Percentiles rank a stretch among this genome's conserved stretches.
Evolutionary conservation across 2,329 filamentous ascomycete species (phyloP).

Genomic region (Fusarium sp.): DNA sequence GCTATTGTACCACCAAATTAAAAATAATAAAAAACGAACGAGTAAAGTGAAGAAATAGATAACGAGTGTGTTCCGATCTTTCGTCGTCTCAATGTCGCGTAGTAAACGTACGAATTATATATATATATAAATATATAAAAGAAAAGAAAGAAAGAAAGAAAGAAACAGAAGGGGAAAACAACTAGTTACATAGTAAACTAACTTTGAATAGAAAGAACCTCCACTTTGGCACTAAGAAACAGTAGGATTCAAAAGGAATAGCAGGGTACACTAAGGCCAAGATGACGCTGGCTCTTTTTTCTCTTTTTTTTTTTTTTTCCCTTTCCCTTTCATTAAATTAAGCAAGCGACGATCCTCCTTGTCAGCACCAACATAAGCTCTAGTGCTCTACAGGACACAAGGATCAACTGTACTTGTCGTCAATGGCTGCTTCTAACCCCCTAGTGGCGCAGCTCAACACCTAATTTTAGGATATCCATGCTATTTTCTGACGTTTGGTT

Average conservation of each 20-base stretch:
- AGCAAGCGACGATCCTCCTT: constrained; percentile 17
- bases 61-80: not conserved
- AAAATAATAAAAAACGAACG: constrained; percentile 4
- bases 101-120: too few species aligned
- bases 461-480: constrained; percentile 20
- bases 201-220: not conserved
- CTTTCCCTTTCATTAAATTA: constrained; percentile 23
- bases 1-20: constrained; percentile 12
- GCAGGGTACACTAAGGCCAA: not conserved
- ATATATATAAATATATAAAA: too few species aligned
- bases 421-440: constrained; percentile 10
- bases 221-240: not conserved
- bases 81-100: too few species aligned
- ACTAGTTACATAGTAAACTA: not conserved
- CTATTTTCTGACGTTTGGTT: not conserved
- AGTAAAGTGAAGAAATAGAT: not conserved
- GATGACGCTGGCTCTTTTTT: not conserved
- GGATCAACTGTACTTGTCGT: constrained; percentile 1
- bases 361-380: constrained; percentile 15
- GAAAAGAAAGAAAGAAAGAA: not conserved
- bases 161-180: not conserved
- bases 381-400: not conserved
- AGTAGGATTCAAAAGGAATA: not conserved
- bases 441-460: constrained; percentile 19
- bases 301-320: too few species aligned